Evolutionary conservation across 768 basidiomycete genomes (phyloP).

Genomic region (Kwoniella europaea): DNA sequence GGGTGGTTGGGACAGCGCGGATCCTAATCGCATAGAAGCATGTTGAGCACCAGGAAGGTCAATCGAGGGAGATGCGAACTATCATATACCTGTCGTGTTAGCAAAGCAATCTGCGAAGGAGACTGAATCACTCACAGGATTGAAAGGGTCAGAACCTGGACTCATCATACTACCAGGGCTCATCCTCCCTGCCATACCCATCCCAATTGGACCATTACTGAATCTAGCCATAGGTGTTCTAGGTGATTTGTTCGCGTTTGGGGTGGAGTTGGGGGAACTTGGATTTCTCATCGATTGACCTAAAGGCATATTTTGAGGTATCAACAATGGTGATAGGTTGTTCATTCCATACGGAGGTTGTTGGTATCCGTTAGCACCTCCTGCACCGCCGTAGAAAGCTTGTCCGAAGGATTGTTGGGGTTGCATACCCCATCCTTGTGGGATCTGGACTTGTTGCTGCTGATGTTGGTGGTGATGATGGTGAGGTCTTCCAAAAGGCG

Average conservation of each 20-base stretch:
- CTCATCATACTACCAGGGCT: conserved; percentile 54
- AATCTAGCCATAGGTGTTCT: conserved; percentile 34
- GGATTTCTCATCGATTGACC: conserved; percentile 43
- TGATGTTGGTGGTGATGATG: conserved; percentile 19
- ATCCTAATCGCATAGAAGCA: conserved; percentile 26
- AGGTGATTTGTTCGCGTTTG: conserved; percentile 25
- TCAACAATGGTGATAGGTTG: conserved; percentile 42
- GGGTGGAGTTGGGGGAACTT: conserved; percentile 16
- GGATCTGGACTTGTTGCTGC: conserved; percentile 11
- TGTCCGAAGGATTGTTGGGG: conserved; percentile 17
- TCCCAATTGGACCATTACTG: conserved; percentile 4
- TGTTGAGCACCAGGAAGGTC: conserved; percentile 43
- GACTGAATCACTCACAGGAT: conserved; percentile 51
- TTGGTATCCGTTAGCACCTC: conserved; percentile 13
- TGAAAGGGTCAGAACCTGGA: conserved; percentile 57
- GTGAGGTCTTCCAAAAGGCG: conserved; percentile 23
- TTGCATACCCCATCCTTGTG: conserved; percentile 9
- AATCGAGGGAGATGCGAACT: conserved; percentile 54
- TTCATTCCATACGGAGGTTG: conserved; percentile 21
- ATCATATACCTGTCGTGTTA: conserved; percentile 1
- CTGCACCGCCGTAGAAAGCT: conserved; percentile 5
- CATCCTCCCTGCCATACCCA: conserved; percentile 33
- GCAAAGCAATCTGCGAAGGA: neutral
- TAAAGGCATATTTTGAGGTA: conserved; percentile 47
- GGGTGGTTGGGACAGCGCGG: conserved; percentile 30